These are phyloP conservation scores for Lipomyces orientalis DNA, from an alignment of 805 yeast species.

Conservation along the genomic window DNA sequence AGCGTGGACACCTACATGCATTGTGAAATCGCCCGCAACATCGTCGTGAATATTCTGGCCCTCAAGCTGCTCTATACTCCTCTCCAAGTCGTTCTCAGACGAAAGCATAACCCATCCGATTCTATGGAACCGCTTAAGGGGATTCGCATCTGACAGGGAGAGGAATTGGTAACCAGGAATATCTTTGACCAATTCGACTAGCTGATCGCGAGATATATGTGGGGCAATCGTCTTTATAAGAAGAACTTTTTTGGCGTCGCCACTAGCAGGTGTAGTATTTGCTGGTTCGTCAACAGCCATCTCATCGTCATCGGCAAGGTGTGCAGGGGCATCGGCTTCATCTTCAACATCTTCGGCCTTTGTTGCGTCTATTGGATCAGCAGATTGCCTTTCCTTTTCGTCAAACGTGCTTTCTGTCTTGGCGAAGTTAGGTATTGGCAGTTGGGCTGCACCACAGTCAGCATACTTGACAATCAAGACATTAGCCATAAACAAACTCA, in stretches of 20 bases:
- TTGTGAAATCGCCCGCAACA: slow-evolving; percentile 17
- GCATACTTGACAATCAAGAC: neutral
- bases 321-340: slow-evolving; percentile 14
- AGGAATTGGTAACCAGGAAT: slow-evolving; percentile 32
- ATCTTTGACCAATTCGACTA: slow-evolving; percentile 18
- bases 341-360: slow-evolving; percentile 14
- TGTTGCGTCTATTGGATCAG: neutral
- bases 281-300: neutral
- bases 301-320: slow-evolving; percentile 3
- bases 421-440: slow-evolving; percentile 6
- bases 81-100: slow-evolving; percentile 20
- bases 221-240: slow-evolving; percentile 35
- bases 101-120: slow-evolving; percentile 34
- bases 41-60: slow-evolving; percentile 27
- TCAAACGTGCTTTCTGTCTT: neutral
- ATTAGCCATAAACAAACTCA: slow-evolving; percentile 5
- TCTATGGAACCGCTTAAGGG: slow-evolving; percentile 24
- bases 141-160: slow-evolving; percentile 37
- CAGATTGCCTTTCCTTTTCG: neutral
- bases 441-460: slow-evolving; percentile 14
- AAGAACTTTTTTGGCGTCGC: slow-evolving; percentile 20
- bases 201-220: slow-evolving; percentile 20
- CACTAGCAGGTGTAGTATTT: neutral
- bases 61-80: slow-evolving; percentile 28
- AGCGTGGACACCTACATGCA: slow-evolving; percentile 33